These are phyloP conservation scores for Pythium brassicae DNA, from an alignment of 352 stramenopile genomes.

Conservation along the genomic window DNA sequence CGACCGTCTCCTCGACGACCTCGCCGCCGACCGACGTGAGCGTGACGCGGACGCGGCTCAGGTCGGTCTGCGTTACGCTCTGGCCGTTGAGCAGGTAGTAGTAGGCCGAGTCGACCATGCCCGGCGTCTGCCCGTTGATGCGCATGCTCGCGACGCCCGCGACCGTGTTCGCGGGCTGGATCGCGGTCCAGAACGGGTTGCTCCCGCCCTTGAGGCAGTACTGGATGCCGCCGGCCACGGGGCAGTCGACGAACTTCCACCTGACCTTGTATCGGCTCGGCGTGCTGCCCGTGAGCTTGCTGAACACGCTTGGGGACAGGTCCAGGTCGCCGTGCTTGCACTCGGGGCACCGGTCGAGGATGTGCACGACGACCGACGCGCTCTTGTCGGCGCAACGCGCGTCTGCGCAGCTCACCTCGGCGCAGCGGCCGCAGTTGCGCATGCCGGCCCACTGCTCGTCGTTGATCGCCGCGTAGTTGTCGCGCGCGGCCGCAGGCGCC, in stretches of 20 bases:
- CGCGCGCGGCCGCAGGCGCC: conserved; percentile 9
- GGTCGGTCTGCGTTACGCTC: conserved; percentile 22
- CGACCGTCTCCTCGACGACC: conserved; percentile 37
- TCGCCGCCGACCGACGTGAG: conserved; percentile 42
- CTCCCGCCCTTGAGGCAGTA: conserved; percentile 45
- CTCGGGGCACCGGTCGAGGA: conserved; percentile 72
- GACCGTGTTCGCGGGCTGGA: conserved; percentile 34
- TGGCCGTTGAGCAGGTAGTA: conserved; percentile 57
- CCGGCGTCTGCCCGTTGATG: conserved; percentile 36
- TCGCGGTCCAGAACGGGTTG: conserved; percentile 38
- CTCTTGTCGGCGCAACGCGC: conserved; percentile 35
- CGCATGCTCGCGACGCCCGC: conserved; percentile 24
- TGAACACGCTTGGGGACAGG: conserved; percentile 38
- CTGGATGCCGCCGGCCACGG: conserved; percentile 26
- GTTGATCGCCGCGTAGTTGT: conserved; percentile 70
- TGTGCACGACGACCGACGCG: conserved; percentile 43
- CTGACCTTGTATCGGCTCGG: conserved; percentile 28
- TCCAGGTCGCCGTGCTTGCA: conserved; percentile 60
- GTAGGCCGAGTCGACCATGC: conserved; percentile 60
- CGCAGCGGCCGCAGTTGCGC: conserved; percentile 61
- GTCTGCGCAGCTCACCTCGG: conserved; percentile 56
- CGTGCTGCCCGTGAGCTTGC: conserved; percentile 23
- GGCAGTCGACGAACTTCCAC: conserved; percentile 42
- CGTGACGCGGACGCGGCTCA: conserved; percentile 28
- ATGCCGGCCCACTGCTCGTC: conserved; percentile 56